Conservation (phyloP, 129 eudicot genomes). For the Lactuca saligna region DNA sequence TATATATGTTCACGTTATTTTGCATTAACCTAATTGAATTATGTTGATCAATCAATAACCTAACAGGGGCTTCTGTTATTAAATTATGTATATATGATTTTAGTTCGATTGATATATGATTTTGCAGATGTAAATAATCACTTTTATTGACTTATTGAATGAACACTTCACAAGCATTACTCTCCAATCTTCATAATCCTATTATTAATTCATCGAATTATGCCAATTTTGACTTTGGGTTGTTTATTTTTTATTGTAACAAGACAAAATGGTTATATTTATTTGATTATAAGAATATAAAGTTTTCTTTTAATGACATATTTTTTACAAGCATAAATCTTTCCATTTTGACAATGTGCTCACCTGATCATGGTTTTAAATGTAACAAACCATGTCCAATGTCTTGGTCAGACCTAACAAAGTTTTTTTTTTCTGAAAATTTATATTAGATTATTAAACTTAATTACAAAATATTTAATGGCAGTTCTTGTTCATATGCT, state of each 20-base stretch:
- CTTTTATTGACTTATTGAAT: no score
- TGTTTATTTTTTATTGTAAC: not conserved
- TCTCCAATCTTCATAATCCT: not conserved
- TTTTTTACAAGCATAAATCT: not conserved
- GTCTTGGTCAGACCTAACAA: slow-evolving; percentile 39
- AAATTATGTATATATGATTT: no score
- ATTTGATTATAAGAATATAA: not conserved
- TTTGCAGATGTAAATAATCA: no score
- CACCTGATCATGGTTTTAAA: slow-evolving; percentile 10
- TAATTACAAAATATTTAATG: not conserved
- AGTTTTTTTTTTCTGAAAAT: slow-evolving; percentile 1
- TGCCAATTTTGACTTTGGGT: not conserved
- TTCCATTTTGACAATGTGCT: not conserved
- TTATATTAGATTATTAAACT: slow-evolving; percentile 1
- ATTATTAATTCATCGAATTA: no score
- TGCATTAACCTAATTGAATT: no score
- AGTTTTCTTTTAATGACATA: not conserved
- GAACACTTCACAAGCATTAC: no score
- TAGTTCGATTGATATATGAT: not conserved
- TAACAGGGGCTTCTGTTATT: no score
- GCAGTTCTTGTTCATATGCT: not conserved
- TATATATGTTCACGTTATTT: no score
- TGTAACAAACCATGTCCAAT: slow-evolving; percentile 23
- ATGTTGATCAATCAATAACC: no score
- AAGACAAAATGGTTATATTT: not conserved